phyloP scores from a whole-genome alignment of 495 filamentous ascomycete genomes.

The Parathielavia appendiculata region DNA sequence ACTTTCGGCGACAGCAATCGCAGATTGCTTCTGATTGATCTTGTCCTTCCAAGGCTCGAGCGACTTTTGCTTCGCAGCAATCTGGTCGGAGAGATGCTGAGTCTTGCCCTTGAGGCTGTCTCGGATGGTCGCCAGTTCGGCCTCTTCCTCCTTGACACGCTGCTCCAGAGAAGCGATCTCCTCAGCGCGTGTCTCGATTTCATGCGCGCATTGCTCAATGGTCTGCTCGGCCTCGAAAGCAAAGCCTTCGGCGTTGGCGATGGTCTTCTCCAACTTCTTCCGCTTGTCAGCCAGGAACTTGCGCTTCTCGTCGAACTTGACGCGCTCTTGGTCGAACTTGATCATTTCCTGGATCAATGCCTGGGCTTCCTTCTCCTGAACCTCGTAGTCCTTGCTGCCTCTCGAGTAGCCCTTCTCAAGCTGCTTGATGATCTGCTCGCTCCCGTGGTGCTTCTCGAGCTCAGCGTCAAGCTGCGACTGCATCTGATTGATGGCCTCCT shows the following conservation, averaged over 20 bases:
- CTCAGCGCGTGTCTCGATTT: slow-evolving; percentile 66
- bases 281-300: slow-evolving; percentile 86
- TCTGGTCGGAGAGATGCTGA: slow-evolving; percentile 86
- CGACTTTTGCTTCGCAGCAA: slow-evolving; percentile 84
- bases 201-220: slow-evolving; percentile 67
- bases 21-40: slow-evolving; percentile 90
- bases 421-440: slow-evolving; percentile 83
- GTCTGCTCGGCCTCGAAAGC: slow-evolving; percentile 69
- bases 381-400: slow-evolving; percentile 72
- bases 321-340: slow-evolving; percentile 88
- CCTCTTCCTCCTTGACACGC: slow-evolving; percentile 69
- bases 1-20: slow-evolving; percentile 88
- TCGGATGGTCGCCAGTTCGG: slow-evolving; percentile 71
- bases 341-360: slow-evolving; percentile 80
- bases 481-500: slow-evolving; percentile 85
- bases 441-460: slow-evolving; percentile 86
- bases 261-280: slow-evolving; percentile 90
- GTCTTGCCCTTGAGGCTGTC: slow-evolving; percentile 91
- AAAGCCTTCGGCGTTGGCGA: slow-evolving; percentile 57
- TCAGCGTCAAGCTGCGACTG: slow-evolving; percentile 82
- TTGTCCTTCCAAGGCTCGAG: slow-evolving; percentile 95
- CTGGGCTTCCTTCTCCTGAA: slow-evolving; percentile 76
- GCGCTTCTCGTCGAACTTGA: slow-evolving; percentile 96
- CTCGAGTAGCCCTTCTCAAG: slow-evolving; percentile 81
- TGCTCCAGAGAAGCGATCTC: slow-evolving; percentile 71